Conservation (phyloP, 495 filamentous ascomycete species). For the Jackrogersella minutella region DNA sequence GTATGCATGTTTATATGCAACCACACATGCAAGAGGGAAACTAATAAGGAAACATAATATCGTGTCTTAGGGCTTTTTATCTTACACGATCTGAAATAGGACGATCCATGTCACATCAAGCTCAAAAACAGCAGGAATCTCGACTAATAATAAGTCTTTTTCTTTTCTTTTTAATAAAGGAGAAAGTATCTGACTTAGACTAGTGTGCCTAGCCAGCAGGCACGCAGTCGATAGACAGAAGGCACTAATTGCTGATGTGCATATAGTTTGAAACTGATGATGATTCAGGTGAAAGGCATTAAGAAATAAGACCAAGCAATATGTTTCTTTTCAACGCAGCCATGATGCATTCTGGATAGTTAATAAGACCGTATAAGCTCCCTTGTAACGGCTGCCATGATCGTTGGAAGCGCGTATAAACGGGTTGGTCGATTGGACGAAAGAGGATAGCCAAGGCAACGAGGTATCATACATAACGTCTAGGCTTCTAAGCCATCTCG, state of each 20-base stretch:
- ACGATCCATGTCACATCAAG: not conserved
- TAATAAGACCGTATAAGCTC: not conserved
- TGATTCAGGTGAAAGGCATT: not conserved
- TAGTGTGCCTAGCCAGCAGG: conserved; percentile 23
- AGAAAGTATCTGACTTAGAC: conserved; percentile 10
- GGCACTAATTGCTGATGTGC: conserved; percentile 32
- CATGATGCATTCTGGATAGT: conserved; percentile 16
- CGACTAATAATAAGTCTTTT: not conserved
- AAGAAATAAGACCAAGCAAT: conserved; percentile 14
- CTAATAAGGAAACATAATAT: no score
- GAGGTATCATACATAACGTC: not conserved
- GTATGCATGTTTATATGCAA: conserved; percentile 28
- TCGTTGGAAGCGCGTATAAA: not conserved
- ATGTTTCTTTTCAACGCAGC: conserved; percentile 25
- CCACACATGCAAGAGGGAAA: conserved; percentile 18
- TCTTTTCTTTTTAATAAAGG: conserved; percentile 3
- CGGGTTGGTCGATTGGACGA: not conserved
- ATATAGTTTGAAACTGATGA: conserved; percentile 15
- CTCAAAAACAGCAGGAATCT: conserved; percentile 5
- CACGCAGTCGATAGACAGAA: conserved; percentile 20
- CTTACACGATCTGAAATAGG: conserved; percentile 14
- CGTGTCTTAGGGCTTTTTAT: no score
- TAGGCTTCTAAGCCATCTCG: not conserved
- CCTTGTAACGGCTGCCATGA: not conserved
- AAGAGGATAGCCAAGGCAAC: not conserved